Conservation (phyloP, 805 yeast species). For the Clavispora santaluciae region DNA sequence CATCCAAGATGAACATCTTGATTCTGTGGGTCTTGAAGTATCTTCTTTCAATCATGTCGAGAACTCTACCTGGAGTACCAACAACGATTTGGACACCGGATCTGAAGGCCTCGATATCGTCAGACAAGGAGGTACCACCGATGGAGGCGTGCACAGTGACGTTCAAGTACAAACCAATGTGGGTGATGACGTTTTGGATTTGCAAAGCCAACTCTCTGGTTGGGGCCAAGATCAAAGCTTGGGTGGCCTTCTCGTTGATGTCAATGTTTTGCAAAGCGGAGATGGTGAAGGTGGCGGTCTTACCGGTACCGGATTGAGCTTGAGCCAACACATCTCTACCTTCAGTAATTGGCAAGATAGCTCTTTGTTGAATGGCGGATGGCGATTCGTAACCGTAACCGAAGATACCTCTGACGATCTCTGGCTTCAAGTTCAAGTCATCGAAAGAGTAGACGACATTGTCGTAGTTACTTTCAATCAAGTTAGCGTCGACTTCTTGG, state of each 20-base stretch:
- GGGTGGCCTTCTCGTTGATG: conserved; percentile 65
- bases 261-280: conserved; percentile 72
- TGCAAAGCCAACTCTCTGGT: conserved; percentile 96
- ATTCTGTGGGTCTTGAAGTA: conserved; percentile 74
- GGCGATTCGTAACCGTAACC: conserved; percentile 81
- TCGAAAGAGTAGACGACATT: conserved; percentile 72
- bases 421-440: conserved; percentile 68
- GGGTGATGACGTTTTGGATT: conserved; percentile 88
- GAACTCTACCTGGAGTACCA: conserved; percentile 98
- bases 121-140: conserved; percentile 90
- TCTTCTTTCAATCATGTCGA: conserved; percentile 91
- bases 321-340: conserved; percentile 75
- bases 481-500: conserved; percentile 74
- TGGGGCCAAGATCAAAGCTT: conserved; percentile 93
- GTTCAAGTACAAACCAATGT: conserved; percentile 87
- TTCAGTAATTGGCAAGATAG: conserved; percentile 70
- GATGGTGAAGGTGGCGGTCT: conserved; percentile 84
- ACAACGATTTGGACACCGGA: conserved; percentile 90
- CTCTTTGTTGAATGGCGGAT: conserved; percentile 77
- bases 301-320: conserved; percentile 89
- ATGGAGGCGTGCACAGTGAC: conserved; percentile 93
- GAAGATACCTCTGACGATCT: conserved; percentile 68
- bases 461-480: conserved; percentile 94
- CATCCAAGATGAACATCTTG: conserved; percentile 94
- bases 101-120: conserved; percentile 79